Evolutionary conservation across 2,329 filamentous ascomycete species (phyloP).

Genomic region (Alternaria metachromatica): DNA sequence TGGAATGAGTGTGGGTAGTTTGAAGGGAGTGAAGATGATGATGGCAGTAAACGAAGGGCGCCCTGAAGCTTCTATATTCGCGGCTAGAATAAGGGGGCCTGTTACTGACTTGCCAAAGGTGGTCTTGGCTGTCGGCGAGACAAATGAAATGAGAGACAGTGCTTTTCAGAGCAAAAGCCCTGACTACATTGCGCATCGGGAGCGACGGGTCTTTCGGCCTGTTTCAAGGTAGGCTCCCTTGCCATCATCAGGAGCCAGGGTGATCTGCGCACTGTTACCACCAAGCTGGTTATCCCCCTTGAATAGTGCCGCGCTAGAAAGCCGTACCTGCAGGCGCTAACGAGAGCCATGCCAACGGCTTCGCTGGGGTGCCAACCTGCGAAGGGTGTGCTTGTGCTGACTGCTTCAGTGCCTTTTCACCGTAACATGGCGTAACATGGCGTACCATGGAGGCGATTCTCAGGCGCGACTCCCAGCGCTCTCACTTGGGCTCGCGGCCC

Average conservation of each 20-base stretch:
- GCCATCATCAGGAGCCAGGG: constrained; percentile 34
- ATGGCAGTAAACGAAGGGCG: constrained; percentile 32
- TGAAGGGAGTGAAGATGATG: constrained; percentile 35
- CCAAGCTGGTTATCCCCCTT: constrained; percentile 27
- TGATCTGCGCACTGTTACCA: constrained; percentile 40
- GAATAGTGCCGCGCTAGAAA: constrained; percentile 17
- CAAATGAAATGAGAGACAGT: constrained; percentile 50
- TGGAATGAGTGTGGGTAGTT: constrained; percentile 35
- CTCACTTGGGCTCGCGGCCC: not conserved
- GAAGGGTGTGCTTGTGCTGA: not conserved
- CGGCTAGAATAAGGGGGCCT: constrained; percentile 37
- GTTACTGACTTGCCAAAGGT: constrained; percentile 36
- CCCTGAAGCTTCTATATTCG: constrained; percentile 41
- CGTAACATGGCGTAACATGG: not conserved
- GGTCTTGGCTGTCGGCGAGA: constrained; percentile 47
- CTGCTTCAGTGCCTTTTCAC: not conserved
- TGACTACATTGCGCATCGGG: constrained; percentile 50
- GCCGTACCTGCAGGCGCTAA: constrained; percentile 33
- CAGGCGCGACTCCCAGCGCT: not conserved
- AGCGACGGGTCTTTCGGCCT: constrained; percentile 47
- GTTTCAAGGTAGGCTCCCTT: constrained; percentile 46
- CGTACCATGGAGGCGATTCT: not conserved
- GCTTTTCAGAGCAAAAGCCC: constrained; percentile 43
- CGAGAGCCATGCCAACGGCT: constrained; percentile 27
- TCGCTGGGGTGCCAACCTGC: constrained; percentile 16